Conservation (phyloP, 768 basidiomycete genomes). For the Pleurotus eryngii region DNA sequence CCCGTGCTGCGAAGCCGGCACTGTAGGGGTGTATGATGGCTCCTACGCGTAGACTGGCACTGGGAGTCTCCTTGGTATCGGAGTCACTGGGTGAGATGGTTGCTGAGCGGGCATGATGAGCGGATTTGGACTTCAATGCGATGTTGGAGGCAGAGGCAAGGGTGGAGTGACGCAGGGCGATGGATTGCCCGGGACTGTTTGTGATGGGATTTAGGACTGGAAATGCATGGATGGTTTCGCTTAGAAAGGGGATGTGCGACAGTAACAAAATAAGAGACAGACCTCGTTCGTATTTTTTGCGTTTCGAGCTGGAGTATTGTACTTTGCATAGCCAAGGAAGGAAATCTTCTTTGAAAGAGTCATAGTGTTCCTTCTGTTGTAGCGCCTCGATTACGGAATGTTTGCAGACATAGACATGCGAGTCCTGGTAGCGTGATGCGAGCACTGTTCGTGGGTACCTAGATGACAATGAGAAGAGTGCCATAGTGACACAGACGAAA, state of each 20-base stretch:
- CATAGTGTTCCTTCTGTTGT: conserved; percentile 63
- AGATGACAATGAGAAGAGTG: conserved; percentile 7
- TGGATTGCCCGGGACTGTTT: conserved; percentile 41
- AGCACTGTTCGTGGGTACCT: conserved; percentile 74
- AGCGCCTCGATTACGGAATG: conserved; percentile 70
- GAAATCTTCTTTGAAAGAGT: conserved; percentile 87
- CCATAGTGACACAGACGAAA: neutral
- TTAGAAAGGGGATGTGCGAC: neutral
- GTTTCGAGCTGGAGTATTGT: conserved; percentile 66
- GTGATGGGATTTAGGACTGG: conserved; percentile 46
- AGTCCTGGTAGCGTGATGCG: conserved; percentile 70
- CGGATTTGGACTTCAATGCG: conserved; percentile 27
- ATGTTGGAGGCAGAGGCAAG: conserved; percentile 33
- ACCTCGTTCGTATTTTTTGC: conserved; percentile 59
- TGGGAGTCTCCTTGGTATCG: conserved; percentile 29
- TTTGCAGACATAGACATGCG: conserved; percentile 89
- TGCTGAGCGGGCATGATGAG: neutral
- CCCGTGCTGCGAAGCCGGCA: conserved; percentile 59
- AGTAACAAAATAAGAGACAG: conserved; percentile 6
- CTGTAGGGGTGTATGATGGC: conserved; percentile 53
- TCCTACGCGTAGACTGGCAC: conserved; percentile 59
- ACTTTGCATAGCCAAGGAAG: conserved; percentile 90
- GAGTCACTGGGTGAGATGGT: conserved; percentile 17
- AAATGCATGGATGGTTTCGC: neutral
- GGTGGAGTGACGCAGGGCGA: conserved; percentile 62